A percentile compares a stretch with the other conserved stretches of the same genome.
Evolutionary conservation across 345 rosid species (phyloP).

Genomic region (Streptanthus diversifolius): DNA sequence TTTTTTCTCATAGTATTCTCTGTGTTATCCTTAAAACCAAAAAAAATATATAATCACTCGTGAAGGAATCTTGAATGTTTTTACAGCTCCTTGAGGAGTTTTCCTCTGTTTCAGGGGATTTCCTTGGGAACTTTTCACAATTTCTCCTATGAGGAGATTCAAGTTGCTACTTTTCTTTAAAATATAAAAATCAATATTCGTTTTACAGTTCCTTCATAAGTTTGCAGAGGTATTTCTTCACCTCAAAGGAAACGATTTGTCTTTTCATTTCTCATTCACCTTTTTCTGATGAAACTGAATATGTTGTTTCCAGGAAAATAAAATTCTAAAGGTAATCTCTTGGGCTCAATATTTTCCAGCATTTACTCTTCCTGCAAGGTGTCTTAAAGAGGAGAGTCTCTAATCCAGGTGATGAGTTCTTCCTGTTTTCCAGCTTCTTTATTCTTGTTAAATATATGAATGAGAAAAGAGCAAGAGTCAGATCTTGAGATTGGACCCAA

Average conservation of each 20-base stretch:
- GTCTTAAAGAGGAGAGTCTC: conserved; percentile 16
- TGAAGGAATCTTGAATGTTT: conserved; percentile 27
- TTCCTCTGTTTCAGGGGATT: conserved; percentile 5
- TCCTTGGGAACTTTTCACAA: conserved; percentile 18
- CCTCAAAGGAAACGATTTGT: conserved; percentile 32
- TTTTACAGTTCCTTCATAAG: conserved; percentile 28
- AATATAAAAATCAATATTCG: conserved; percentile 3
- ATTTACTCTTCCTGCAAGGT: conserved; percentile 21
- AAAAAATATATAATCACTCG: conserved; percentile 5
- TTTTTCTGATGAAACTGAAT: not conserved
- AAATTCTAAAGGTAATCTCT: not conserved
- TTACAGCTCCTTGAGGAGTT: conserved; percentile 16
- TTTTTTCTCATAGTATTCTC: conserved; percentile 15
- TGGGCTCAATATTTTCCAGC: not conserved
- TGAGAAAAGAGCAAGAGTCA: not conserved
- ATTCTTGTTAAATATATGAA: not conserved
- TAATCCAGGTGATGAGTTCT: conserved; percentile 15
- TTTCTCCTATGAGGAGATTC: conserved; percentile 6
- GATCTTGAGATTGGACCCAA: conserved; percentile 18
- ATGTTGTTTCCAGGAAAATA: not conserved
- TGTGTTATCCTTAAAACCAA: conserved; percentile 11
- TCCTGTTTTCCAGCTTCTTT: not conserved
- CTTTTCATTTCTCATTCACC: conserved; percentile 7
- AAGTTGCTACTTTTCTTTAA: conserved; percentile 12
- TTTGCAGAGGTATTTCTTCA: conserved; percentile 36